These are phyloP conservation scores for Termitomyces eurrhizus DNA, from an alignment of 768 basidiomycete genomes.

Conservation along the genomic window DNA sequence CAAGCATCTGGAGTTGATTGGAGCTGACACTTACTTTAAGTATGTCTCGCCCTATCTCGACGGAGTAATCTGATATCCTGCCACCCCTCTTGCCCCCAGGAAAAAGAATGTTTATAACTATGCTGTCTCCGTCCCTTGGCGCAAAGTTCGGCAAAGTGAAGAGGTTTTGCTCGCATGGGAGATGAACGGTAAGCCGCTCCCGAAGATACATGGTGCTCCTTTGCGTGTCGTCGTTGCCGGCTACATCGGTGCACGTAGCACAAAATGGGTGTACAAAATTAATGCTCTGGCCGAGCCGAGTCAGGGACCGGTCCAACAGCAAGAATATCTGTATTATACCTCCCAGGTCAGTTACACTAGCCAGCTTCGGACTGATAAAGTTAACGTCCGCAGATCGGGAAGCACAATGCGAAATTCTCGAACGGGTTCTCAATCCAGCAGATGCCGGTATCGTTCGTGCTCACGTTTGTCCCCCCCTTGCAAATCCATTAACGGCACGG, in stretches of 20 bases:
- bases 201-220: constrained; percentile 49
- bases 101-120: constrained; percentile 33
- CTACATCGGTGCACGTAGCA: constrained; percentile 50
- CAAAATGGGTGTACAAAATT: constrained; percentile 52
- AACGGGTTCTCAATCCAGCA: constrained; percentile 55
- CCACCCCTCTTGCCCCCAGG: constrained; percentile 13
- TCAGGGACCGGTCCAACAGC: constrained; percentile 47
- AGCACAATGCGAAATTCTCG: constrained; percentile 48
- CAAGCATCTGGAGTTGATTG: constrained; percentile 51
- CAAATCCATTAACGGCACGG: not conserved
- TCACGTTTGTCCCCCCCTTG: not conserved
- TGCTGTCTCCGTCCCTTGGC: constrained; percentile 46
- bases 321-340: constrained; percentile 52
- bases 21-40: constrained; percentile 58
- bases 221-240: constrained; percentile 49
- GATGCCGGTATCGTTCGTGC: constrained; percentile 54
- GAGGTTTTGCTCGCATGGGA: constrained; percentile 53
- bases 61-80: not conserved
- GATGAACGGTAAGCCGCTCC: constrained; percentile 45
- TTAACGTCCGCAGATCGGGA: constrained; percentile 35
- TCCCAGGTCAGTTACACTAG: constrained; percentile 31
- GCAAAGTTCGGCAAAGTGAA: constrained; percentile 42
- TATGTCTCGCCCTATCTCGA: constrained; percentile 17
- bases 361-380: not conserved
- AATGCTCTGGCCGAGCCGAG: constrained; percentile 47